Evolutionary conservation across 1,284 basidiomycete genomes (phyloP), one percentile per base, ranked within the genome.

Genomic region (Bondarzewia mesenterica): DNA sequence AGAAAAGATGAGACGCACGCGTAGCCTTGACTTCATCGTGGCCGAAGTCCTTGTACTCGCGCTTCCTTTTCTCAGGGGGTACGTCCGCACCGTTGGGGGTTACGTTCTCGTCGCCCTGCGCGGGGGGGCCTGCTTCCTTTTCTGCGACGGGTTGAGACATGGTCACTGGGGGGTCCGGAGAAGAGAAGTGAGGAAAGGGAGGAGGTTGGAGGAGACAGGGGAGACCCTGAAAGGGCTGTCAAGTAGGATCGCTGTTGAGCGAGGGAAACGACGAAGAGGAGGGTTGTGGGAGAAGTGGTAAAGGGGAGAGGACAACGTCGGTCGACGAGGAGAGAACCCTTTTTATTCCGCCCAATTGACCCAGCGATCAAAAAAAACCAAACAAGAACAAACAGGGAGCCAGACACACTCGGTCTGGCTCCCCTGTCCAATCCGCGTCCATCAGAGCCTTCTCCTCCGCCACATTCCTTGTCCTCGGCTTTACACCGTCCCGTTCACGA

Each of bases 31-130:
- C 76, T 47, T 82, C 71, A 2, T 91, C 88, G 65, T 93, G 85
- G 58, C 80, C 82, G 60, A 93, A 89, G 48, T 93, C 90, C 78
- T 90, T 93, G 77, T 93, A 93, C 74, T 90, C 87, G 73, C 89
- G 77, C 74, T 91, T 89, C 68, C 71, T 85, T 74, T 83, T 84
- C 69, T 72, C 79, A 7, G 50, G 57, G 45, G 51, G 55, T 25
- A 49, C 47, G 23, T 46, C 46, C 16, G 51, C 49, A 8, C 52
- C n/a, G 25, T 49, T 32, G 29, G 29, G n/a, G 29, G 29, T n/a
- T n/a, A n/a, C n/a, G 50, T 20, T 46, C 46, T 42, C 42, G 22
- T 41, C 46, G 2, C 44, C 10, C 8, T 52, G 40, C 16, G 54
- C 53, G 27, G 54, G 51, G 20, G 54, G 51, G 29, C 54, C 54